Base-by-base conservation (phyloP, 208 protist species). In the Leishmania aethiopica region DNA sequence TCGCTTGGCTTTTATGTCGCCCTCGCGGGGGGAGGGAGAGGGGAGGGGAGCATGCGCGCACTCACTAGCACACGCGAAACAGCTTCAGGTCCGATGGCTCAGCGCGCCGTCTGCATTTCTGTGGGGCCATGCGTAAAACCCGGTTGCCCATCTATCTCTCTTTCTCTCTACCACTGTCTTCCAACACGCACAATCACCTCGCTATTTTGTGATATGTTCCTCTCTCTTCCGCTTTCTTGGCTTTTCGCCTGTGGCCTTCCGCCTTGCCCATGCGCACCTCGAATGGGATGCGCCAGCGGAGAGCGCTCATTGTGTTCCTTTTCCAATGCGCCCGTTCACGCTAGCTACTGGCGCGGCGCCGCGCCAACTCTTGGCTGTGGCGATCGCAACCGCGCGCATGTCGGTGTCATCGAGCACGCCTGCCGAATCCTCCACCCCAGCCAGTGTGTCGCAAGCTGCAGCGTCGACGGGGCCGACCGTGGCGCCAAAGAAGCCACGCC, bases 401-500 rank as follows among this genome's bases (percentile, higher is more conserved):
- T 28, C 59, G 40, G 47, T 22, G 69, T 76, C 57, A 22, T 73
- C 74, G 60, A 47, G 51, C 55, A 28, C 62, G 42, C 57, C 59
- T 35, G 40, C 74, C 40, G 55, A 35, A 22, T 2, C 55, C 4
- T 66, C 74, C 53, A 40, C 53, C 15, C 37, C 74, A 15, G 74
- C 40, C 22, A 67, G 64, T 47, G 64, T 7, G 7, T 40, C 77
- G 8, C 55, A 51, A 6, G 32, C 83, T 22, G 47, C 45, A 3
- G 67, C 84, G 10, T 32, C 51, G 10, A 73, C 45, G 8, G 86
- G 74, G 19, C 85, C 85, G 8, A 86, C 67, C n/a, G 91, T 95
- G 53, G 90, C 92, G 7, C 91, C 94, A 49, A 95, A 94, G 79
- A 91, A 90, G 78, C 86, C 64, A 76, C 89, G 89, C 47, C 90